phyloP scores from a whole-genome alignment of 768 basidiomycete species.

The Termitomyces sp. region DNA sequence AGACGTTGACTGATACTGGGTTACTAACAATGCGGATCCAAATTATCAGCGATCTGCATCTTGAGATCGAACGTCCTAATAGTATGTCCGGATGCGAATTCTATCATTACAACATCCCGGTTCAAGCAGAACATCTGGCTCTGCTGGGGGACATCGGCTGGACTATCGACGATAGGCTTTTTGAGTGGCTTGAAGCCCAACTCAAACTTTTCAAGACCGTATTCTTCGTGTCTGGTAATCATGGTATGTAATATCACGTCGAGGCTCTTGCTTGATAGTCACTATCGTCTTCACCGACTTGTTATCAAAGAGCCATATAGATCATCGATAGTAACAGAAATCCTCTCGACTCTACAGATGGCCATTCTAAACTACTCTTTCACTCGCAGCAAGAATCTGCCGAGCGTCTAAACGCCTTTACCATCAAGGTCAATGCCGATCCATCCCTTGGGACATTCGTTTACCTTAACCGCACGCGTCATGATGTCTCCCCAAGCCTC shows the following conservation, averaged over 20 bases:
- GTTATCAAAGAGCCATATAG: not conserved
- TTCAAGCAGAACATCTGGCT: constrained; percentile 22
- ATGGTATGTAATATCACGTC: constrained; percentile 8
- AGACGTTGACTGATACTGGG: no score
- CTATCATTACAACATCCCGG: constrained; percentile 24
- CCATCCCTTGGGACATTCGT: constrained; percentile 22
- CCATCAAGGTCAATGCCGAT: not conserved
- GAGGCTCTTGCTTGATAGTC: not conserved
- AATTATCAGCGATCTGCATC: constrained; percentile 10
- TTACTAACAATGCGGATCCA: constrained; percentile 7
- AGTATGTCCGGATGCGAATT: not conserved
- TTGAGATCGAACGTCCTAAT: not conserved
- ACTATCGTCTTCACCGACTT: not conserved
- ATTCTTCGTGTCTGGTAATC: constrained; percentile 33
- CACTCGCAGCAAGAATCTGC: not conserved
- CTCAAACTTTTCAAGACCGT: constrained; percentile 25
- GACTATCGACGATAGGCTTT: constrained; percentile 24
- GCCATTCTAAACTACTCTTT: not conserved
- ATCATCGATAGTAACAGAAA: not conserved
- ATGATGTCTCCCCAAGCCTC: constrained; percentile 26
- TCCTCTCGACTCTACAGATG: not conserved
- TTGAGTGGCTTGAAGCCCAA: constrained; percentile 28
- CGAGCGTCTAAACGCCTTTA: not conserved
- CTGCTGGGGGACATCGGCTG: constrained; percentile 35
- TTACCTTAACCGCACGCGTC: constrained; percentile 27